Evolutionary conservation across 2,329 filamentous ascomycete genomes (phyloP).

Genomic region (Lachnellula arida): DNA sequence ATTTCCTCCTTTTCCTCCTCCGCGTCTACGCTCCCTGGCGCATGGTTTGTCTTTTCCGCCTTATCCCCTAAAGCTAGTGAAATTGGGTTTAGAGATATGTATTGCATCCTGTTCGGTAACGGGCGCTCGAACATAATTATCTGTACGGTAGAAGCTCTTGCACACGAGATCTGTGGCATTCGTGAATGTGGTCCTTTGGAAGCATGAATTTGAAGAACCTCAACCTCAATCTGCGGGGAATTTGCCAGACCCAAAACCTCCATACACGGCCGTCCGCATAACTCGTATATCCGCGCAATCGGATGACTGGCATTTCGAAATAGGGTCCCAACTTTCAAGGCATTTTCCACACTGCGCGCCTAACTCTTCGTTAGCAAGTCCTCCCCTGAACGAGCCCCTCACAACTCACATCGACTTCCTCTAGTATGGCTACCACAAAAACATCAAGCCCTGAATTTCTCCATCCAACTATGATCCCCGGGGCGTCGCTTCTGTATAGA

Average conservation of each 20-base stretch:
- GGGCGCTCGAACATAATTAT: constrained; percentile 87
- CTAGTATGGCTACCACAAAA: constrained; percentile 82
- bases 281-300: constrained; percentile 71
- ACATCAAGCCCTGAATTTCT: constrained; percentile 87
- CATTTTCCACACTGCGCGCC: constrained; percentile 73
- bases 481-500: constrained; percentile 62
- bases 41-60: constrained; percentile 35
- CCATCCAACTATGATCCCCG: constrained; percentile 92
- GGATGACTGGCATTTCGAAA: constrained; percentile 79
- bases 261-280: constrained; percentile 79
- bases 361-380: constrained; percentile 24
- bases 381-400: not conserved
- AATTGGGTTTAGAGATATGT: constrained; percentile 87
- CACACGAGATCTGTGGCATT: constrained; percentile 70
- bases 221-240: constrained; percentile 49
- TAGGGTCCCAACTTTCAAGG: constrained; percentile 76
- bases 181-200: constrained; percentile 46
- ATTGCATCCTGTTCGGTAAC: constrained; percentile 85
- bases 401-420: constrained; percentile 76
- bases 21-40: constrained; percentile 58
- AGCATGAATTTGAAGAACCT: constrained; percentile 66
- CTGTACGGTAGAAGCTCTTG: constrained; percentile 70
- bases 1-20: constrained; percentile 65
- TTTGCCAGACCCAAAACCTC: constrained; percentile 86
- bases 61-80: constrained; percentile 80